Evolutionary conservation across 441 rosid species (phyloP), one percentile per base, ranked within the genome.

Genomic region (Corymbia calophylla): DNA sequence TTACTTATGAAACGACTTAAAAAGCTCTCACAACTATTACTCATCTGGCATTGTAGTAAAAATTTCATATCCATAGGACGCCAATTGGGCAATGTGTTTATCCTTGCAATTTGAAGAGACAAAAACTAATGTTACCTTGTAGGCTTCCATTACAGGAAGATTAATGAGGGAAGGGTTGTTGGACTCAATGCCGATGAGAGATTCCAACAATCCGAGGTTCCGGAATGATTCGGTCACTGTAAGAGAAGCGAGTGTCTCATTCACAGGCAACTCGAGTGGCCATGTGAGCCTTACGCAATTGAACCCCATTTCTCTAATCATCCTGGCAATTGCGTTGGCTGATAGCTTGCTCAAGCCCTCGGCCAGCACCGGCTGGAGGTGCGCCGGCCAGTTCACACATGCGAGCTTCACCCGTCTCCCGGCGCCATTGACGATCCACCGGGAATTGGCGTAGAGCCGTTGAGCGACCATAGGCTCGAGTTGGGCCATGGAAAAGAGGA

Each of bases 241-340:
- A 39, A 87, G 68, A 49, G 91, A 56, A 25, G 91, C 88, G 8
- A 89, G 48, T 9, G 91, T 66, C 49, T 70, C 89, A 23, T 89
- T 89, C 16, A 64, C 87, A 60, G 87, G 87, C 60, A 89, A 87
- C 23, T 53, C 68, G 8, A 89, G 81, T 29, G 89, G 27, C 91
- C 91, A 89, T 16, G 89, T 87, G 56, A 89, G 87, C 89, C 91
- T 87, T 49, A 89, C 91, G 21, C 91, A 89, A 47, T 87, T 87
- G 89, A 89, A 89, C 35, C 91, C 91, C 89, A 89, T 87, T 18
- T 44, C 60, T 18, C 13, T 87, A 25, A 87, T 73, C 56, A 7
- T 55, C 68, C 35, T 54, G 23, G 91, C 44, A 17, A 89, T 77
- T 29, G 35, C 27, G n/a, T 56, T 64, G 31, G 87, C 88, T 27